Evolutionary conservation across 164 flowering plant species (phyloP).

Genomic region (Vitis vinifera): DNA sequence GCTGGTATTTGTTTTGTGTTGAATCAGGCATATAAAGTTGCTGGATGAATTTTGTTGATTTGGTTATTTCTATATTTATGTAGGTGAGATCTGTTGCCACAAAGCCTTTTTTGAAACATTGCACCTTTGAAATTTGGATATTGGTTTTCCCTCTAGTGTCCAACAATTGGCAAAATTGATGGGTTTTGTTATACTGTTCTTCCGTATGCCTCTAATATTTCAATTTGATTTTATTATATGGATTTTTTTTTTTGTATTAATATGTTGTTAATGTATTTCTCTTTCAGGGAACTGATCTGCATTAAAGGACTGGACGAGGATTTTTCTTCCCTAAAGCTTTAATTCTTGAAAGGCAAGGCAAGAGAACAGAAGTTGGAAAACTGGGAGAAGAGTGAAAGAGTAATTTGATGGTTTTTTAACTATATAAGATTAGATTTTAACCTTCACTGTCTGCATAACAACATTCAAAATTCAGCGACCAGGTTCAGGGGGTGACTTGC

Average conservation of each 20-base stretch:
- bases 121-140: too few species aligned
- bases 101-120: too few species aligned
- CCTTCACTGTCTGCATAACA: not conserved
- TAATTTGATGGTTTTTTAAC: not conserved
- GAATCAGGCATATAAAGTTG: too few species aligned
- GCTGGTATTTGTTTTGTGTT: too few species aligned
- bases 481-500: slow-evolving; percentile 89
- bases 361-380: not conserved
- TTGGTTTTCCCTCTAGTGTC: too few species aligned
- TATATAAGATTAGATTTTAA: not conserved
- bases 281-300: not conserved
- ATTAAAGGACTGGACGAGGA: not conserved
- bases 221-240: too few species aligned
- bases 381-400: not conserved
- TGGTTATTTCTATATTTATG: too few species aligned
- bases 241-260: not conserved
- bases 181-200: too few species aligned
- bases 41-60: too few species aligned
- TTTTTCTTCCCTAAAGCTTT: not conserved
- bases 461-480: slow-evolving; percentile 77
- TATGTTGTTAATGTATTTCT: not conserved
- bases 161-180: too few species aligned
- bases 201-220: too few species aligned
- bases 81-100: too few species aligned
- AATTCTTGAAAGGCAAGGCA: slow-evolving; percentile 2